Base-by-base conservation (phyloP, 768 basidiomycete species). In the Collybiopsis confluens region DNA sequence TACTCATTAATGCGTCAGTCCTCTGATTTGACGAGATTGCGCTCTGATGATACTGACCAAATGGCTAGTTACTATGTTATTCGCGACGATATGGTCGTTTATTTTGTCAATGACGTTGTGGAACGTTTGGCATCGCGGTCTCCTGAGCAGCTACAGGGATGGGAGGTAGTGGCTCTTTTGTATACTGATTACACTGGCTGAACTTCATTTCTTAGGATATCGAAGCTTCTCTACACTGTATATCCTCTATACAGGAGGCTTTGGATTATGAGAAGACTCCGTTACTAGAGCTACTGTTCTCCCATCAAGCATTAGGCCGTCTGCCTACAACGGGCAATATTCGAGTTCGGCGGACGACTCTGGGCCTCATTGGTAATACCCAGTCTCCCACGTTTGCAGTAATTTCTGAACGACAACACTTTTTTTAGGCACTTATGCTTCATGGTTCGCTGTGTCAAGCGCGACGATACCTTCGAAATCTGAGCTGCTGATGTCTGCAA, bases 171-270 rank as follows among this genome's bases (percentile, higher is more conserved):
- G 47, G 60, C 64, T 10, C 26, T 38, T 49, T 42, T 33, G 16
- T 15, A 16, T 52, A 41, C 44, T 27, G n/a, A 26, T 11, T 15
- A 11, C 15, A 3, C 13, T 11, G 1, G 13, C 1, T 42, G 18
- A 42, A 21, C 4, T 26, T 20, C 42, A 18, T 35, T 37, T 28
- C 47, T 0, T 58, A 96, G 91, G 86, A 90, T 55, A 79, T 93
- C 36, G 95, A 98, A 68, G 89, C 89, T 2, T 86, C 86, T 0
- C 66, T 98, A 6, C 90, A 95, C 63, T 94, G 90, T 62, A 76
- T 96, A 36, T 85, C 86, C 72, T 87, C 87, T 5, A 77, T 93
- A 8, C 90, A 95, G 61, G 95, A 98, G 73, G 92, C 92, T 1
- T 76, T 95, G 24, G 78, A 80, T 56, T 66, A 79, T 50, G 77